Evolutionary conservation across 2,329 filamentous ascomycete species (phyloP).

Genomic region (Aulographum hederae): DNA sequence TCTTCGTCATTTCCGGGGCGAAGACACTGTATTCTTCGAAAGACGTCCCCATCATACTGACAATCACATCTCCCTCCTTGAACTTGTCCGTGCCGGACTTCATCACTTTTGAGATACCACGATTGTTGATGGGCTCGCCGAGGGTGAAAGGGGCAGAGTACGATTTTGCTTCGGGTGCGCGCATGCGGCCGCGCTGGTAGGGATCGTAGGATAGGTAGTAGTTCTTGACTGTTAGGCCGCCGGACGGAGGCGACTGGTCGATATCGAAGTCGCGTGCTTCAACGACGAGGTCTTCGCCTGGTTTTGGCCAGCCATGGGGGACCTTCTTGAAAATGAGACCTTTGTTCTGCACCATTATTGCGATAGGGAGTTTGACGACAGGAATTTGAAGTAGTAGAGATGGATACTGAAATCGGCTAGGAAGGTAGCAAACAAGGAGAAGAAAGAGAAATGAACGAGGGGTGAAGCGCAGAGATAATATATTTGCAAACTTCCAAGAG

Average conservation of each 20-base stretch:
- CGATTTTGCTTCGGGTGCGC: slow-evolving; percentile 42
- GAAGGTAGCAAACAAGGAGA: no score
- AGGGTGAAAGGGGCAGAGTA: slow-evolving; percentile 47
- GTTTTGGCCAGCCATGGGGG: slow-evolving; percentile 44
- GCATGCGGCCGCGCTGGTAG: slow-evolving; percentile 70
- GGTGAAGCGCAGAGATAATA: no score
- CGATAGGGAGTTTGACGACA: slow-evolving; percentile 1
- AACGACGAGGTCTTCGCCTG: slow-evolving; percentile 51
- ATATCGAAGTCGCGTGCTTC: slow-evolving; percentile 54
- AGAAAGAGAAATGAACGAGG: no score
- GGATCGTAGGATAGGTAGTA: slow-evolving; percentile 67
- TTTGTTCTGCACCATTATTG: slow-evolving; percentile 47
- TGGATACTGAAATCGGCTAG: no score
- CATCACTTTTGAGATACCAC: slow-evolving; percentile 47
- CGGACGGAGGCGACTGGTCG: slow-evolving; percentile 37
- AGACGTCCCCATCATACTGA: slow-evolving; percentile 28
- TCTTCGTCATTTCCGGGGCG: slow-evolving; percentile 13
- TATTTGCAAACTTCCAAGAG: no score
- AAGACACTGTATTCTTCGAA: slow-evolving; percentile 53
- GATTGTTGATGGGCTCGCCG: slow-evolving; percentile 45
- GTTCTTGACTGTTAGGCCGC: slow-evolving; percentile 51
- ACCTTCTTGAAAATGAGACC: slow-evolving; percentile 53
- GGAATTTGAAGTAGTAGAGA: no score
- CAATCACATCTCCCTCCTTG: slow-evolving; percentile 47
- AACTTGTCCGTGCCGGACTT: slow-evolving; percentile 48